Evolutionary conservation across 345 rosid genomes (phyloP).

Genomic region (Raphanus raphanistrum): DNA sequence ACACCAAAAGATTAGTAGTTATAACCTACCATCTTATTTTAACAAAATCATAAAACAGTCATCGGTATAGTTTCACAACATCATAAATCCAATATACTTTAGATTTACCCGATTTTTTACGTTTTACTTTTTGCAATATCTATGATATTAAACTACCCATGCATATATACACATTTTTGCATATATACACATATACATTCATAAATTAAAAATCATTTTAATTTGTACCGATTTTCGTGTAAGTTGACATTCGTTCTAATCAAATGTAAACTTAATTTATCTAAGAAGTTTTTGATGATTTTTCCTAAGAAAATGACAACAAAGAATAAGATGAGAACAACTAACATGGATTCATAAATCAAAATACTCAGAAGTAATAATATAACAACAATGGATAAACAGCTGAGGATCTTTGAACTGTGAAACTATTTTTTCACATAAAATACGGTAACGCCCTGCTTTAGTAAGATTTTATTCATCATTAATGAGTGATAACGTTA

Average conservation of each 20-base stretch:
- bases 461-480: background rate
- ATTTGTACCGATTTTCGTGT: background rate
- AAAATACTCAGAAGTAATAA: background rate
- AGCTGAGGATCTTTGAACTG: background rate
- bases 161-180: background rate
- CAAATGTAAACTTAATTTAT: background rate
- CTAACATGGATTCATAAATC: background rate
- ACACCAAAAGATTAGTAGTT: conserved; percentile 5
- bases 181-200: too few relatives aligned
- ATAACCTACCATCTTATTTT: background rate
- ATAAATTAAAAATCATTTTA: background rate
- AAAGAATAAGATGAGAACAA: background rate
- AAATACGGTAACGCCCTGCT: background rate
- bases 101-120: background rate
- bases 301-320: background rate
- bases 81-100: background rate
- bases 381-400: background rate
- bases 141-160: background rate
- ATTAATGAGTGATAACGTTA: background rate
- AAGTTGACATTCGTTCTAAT: background rate
- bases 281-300: background rate
- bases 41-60: background rate
- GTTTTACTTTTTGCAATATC: background rate
- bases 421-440: background rate
- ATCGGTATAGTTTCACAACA: background rate